Evolutionary conservation across 192 early-diverging fungal species (phyloP), one percentile per base, ranked within the genome.

Genomic region (Umbelopsis ramanniana): DNA sequence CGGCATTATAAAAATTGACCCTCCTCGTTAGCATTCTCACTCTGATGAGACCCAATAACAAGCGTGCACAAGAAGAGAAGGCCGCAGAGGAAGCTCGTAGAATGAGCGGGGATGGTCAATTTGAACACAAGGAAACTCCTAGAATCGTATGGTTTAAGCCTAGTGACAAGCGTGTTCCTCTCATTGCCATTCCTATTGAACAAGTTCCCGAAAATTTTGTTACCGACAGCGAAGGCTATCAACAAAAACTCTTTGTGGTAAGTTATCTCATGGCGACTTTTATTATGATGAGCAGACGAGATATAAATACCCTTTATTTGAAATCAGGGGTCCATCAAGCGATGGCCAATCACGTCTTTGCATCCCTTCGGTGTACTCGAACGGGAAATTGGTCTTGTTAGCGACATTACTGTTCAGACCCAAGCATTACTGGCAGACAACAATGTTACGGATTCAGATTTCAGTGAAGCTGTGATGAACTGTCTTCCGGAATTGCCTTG

Each of bases 111-210:
- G 63, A 46, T 17, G 47, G 68, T 17, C 50, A 74, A 35, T 77
- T 77, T 33, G 76, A 89, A 76, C 78, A 80, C 60, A 84, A 77
- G 66, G 84, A 80, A 19, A 79, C 77, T 19, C 85, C 89, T 26
- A 80, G 87, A 45, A 85, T 88, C 67, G 85, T 90, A 23, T 95
- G 93, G 93, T 94, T 95, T 83, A 90, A 89, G 75, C 90, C 94
- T 76, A 88, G 83, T 17, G 94, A 95, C 77, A 88, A 90, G 68
- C 86, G 94, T n/a, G 89, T 91, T 2, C 92, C 94, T 12, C 82
- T 90, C 57, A 87, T 94, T 40, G 85, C 89, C 6, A 89, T 95
- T 71, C 89, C 94, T 8, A 85, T 89, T 22, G 89, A 92, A 73
- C 79, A 90, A 67, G 86, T 84, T 3, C 92, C 92, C 9, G 52